These are phyloP conservation scores for Hordeum pubiflorum DNA, from an alignment of 202 grass and related monocot species.

Conservation along the genomic window DNA sequence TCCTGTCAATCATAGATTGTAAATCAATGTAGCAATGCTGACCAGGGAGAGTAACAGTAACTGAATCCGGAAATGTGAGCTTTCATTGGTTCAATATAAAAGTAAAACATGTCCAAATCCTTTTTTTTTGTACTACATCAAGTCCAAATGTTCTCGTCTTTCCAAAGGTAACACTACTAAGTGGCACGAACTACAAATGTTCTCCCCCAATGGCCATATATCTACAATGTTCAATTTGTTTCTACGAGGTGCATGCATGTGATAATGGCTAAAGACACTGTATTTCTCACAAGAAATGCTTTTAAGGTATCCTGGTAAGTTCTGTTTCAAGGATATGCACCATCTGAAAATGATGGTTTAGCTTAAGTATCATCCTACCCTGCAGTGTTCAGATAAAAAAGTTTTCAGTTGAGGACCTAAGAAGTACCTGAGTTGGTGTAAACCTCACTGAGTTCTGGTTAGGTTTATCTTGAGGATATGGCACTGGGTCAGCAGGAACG, in stretches of 20 bases:
- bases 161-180: background rate
- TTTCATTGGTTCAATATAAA: background rate
- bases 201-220: background rate
- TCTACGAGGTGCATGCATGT: background rate
- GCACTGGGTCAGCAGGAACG: conserved; percentile 81
- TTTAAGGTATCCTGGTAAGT: background rate
- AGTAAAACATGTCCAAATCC: background rate
- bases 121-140: background rate
- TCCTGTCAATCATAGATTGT: background rate
- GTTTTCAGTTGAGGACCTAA: conserved; percentile 15
- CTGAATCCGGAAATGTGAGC: background rate
- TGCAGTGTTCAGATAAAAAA: background rate
- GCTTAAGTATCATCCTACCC: background rate
- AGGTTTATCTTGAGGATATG: conserved; percentile 97
- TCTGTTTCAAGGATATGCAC: background rate
- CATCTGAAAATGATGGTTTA: conserved; percentile 2
- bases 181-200: background rate
- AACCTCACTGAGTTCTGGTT: conserved; percentile 95
- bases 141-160: background rate
- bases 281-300: background rate
- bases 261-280: background rate
- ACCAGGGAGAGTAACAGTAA: background rate
- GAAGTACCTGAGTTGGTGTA: conserved; percentile 83
- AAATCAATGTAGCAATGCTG: background rate
- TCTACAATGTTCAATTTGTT: background rate